phyloP scores from a whole-genome alignment of 148 eudicot genomes.

The Rhododendron molle region DNA sequence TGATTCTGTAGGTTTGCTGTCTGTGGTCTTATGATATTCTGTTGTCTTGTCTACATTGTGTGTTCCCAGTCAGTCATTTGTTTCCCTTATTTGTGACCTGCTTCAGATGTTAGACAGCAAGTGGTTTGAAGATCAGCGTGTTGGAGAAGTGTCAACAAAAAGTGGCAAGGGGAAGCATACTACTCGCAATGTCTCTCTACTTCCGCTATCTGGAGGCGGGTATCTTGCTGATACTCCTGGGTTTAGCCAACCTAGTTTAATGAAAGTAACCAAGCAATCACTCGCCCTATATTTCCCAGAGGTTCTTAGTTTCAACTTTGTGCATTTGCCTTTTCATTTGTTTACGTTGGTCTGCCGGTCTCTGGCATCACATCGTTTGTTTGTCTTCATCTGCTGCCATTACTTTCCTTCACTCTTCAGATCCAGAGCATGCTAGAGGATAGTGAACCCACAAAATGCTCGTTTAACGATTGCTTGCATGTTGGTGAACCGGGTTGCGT shows the following conservation, averaged over 20 bases:
- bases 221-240: constrained; percentile 95
- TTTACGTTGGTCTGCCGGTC: not conserved
- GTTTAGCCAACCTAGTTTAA: constrained; percentile 83
- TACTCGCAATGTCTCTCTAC: constrained; percentile 79
- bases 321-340: not conserved
- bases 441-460: constrained; percentile 47
- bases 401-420: constrained; percentile 28
- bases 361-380: not conserved
- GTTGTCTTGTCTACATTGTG: not conserved
- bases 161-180: constrained; percentile 98
- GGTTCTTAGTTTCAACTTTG: constrained; percentile 40
- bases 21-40: not conserved
- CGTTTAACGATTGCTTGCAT: constrained; percentile 85
- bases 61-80: not conserved
- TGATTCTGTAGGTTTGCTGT: constrained; percentile 48
- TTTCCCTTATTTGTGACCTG: not conserved
- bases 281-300: constrained; percentile 80
- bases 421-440: constrained; percentile 52
- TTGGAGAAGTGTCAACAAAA: constrained; percentile 90
- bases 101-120: constrained; percentile 68
- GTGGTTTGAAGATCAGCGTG: constrained; percentile 87
- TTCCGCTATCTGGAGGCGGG: constrained; percentile 85
- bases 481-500: constrained; percentile 83
- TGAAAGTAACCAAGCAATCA: constrained; percentile 81
- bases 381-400: constrained; percentile 5